Evolutionary conservation across 306 rosid genomes (phyloP).

Genomic region (Quercus suber): DNA sequence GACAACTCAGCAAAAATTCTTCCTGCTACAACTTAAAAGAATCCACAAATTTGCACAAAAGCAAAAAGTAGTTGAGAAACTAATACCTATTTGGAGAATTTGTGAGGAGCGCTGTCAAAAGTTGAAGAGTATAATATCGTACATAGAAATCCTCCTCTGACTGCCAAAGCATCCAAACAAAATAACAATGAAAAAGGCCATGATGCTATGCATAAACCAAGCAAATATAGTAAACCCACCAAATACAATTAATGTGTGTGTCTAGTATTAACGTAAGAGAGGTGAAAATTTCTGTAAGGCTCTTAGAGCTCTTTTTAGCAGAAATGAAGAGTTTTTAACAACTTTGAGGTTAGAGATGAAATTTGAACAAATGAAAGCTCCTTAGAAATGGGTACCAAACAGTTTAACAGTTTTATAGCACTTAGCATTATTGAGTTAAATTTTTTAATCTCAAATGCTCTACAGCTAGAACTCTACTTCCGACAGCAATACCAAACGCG

Average conservation of each 20-base stretch:
- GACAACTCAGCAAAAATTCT: slow-evolving; percentile 39
- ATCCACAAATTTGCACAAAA: slow-evolving; percentile 17
- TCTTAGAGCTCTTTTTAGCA: too few species aligned
- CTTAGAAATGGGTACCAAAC: too few species aligned
- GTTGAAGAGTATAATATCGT: slow-evolving; percentile 89
- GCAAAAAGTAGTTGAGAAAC: slow-evolving; percentile 23
- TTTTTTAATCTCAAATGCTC: too few species aligned
- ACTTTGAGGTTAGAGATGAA: too few species aligned
- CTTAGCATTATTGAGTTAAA: too few species aligned
- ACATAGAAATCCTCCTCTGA: slow-evolving; percentile 95
- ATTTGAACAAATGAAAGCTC: too few species aligned
- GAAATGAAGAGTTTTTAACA: too few species aligned
- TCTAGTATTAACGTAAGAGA: too few species aligned
- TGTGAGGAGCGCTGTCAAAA: slow-evolving; percentile 85
- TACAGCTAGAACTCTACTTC: too few species aligned
- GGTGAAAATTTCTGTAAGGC: too few species aligned
- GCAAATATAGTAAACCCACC: not conserved
- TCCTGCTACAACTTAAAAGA: slow-evolving; percentile 5
- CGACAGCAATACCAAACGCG: too few species aligned
- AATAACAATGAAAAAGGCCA: slow-evolving; percentile 8
- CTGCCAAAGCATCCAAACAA: slow-evolving; percentile 43
- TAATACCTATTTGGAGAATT: slow-evolving; percentile 79
- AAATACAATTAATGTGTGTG: not conserved
- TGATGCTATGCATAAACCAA: slow-evolving; percentile 15
- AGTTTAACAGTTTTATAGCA: too few species aligned